Evolutionary conservation across 2,329 filamentous ascomycete genomes (phyloP).

Genomic region (Truncatella angustata): DNA sequence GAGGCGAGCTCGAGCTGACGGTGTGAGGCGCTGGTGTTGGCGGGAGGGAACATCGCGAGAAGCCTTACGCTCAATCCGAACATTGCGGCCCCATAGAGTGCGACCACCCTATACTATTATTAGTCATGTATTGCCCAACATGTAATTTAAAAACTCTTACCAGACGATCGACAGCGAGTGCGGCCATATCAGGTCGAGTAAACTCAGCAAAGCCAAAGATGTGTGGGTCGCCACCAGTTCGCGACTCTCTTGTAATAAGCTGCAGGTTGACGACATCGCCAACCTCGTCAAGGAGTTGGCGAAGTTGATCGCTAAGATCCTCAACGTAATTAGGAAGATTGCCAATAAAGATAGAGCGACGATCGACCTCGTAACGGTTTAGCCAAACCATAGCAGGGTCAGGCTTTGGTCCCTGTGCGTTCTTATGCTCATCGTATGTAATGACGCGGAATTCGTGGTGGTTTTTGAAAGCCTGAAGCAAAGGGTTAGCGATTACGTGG

Average conservation of each 20-base stretch:
- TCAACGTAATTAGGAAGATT: slow-evolving; percentile 24
- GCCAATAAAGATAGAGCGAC: slow-evolving; percentile 33
- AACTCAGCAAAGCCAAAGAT: slow-evolving; percentile 40
- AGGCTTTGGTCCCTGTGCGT: slow-evolving; percentile 15
- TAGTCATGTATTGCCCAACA: slow-evolving; percentile 11
- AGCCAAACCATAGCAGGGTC: slow-evolving; percentile 29
- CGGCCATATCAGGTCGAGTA: slow-evolving; percentile 32
- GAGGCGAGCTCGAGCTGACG: background rate
- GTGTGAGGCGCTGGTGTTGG: slow-evolving; percentile 5
- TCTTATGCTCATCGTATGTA: slow-evolving; percentile 31
- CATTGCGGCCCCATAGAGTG: slow-evolving; percentile 26
- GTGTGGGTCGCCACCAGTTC: slow-evolving; percentile 11
- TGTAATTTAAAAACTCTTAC: slow-evolving; percentile 29
- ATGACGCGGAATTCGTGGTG: slow-evolving; percentile 29
- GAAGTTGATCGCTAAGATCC: slow-evolving; percentile 23
- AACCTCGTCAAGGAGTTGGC: slow-evolving; percentile 18
- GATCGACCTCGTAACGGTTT: slow-evolving; percentile 29
- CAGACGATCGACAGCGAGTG: slow-evolving; percentile 31
- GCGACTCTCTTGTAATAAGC: slow-evolving; percentile 24
- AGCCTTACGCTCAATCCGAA: slow-evolving; percentile 38
- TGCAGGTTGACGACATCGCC: slow-evolving; percentile 28
- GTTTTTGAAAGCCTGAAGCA: slow-evolving; percentile 30
- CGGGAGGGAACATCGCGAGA: slow-evolving; percentile 12
- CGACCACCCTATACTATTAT: slow-evolving; percentile 28
- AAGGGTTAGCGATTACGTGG: background rate